Evolutionary conservation across 2,329 filamentous ascomycete genomes (phyloP), one percentile per base, ranked within the genome.

Genomic region (Mycosphaerelloides madeirae): DNA sequence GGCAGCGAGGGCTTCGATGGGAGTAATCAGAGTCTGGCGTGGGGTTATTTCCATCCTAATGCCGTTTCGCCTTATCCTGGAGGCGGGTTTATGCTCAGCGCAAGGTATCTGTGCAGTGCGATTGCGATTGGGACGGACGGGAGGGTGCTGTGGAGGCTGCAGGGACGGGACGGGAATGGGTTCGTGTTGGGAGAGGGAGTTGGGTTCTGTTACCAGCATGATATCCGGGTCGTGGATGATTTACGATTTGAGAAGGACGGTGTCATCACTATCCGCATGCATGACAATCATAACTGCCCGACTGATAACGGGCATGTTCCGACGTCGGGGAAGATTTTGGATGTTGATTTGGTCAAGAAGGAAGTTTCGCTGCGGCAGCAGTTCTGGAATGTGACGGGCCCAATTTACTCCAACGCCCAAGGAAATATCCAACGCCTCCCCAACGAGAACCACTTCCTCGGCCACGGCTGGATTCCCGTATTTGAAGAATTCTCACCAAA

Each of bases 21-120:
- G 8, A 38, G 31, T 4, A 48, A 38, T 34, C 46, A 47, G 29
- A 38, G 18, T 3, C 43, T 19, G 4, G 48, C 54, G 1, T 57
- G 50, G 50, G 54, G 50, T n/a, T 57, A 55, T 34, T 54, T 55
- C 35, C 54, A 57, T 38, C 49, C 50, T 29, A 55, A 57, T 29
- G 41, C 54, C 6, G 49, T 49, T 5, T 38, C 44, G 7, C 48
- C 52, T 6, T 49, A 43, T 29, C 28, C 25, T 28, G 48, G 41
- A 18, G 44, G 25, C n/a, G 52, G 52, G n/a, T 55, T 49, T 31
- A 45, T 57, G 15, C 20, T 55, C 31, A 52, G 44, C 38, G 53
- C 52, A 6, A 46, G 54, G 29, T 52, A 54, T 38, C 38, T 52
- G 12, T 44, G 48, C 29, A 52, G 47, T 22, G 50, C 50, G 12